Evolutionary conservation across 78 protist genomes (phyloP).

Genomic region (Chrysochromulina parva): DNA sequence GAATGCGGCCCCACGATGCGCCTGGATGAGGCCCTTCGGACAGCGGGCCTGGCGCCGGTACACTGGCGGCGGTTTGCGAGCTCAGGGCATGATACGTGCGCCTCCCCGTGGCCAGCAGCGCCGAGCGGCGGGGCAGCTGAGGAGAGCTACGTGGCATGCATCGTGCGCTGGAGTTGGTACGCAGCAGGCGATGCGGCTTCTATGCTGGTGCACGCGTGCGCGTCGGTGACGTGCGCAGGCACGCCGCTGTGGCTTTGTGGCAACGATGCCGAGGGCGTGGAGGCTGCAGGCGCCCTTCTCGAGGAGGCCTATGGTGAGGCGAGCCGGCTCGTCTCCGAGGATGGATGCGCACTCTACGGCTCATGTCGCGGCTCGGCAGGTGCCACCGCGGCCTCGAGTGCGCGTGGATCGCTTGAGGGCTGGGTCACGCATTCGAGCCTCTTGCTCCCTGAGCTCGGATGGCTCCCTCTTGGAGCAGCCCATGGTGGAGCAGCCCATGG

Average conservation of each 20-base stretch:
- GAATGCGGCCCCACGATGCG: background rate
- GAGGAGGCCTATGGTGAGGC: no score
- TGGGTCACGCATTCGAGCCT: no score
- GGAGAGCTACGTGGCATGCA: background rate
- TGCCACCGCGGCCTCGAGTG: no score
- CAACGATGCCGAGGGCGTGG: background rate
- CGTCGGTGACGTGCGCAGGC: background rate
- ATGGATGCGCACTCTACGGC: background rate
- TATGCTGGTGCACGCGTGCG: background rate
- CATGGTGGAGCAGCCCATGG: no score
- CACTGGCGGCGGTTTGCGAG: constrained; percentile 19
- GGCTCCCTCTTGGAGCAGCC: no score
- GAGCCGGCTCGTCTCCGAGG: background rate
- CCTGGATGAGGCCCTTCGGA: background rate
- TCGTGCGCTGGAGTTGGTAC: background rate
- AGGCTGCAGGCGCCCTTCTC: background rate
- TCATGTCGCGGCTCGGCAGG: background rate
- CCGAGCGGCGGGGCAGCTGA: background rate
- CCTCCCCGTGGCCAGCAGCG: background rate
- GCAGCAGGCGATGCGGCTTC: background rate
- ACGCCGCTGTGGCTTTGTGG: background rate
- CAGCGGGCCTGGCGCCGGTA: background rate
- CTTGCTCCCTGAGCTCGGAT: no score
- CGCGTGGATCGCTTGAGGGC: no score
- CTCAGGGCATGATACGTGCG: background rate